Conservation (phyloP, 495 filamentous ascomycete species). For the Massariosphaeria phaeospora region DNA sequence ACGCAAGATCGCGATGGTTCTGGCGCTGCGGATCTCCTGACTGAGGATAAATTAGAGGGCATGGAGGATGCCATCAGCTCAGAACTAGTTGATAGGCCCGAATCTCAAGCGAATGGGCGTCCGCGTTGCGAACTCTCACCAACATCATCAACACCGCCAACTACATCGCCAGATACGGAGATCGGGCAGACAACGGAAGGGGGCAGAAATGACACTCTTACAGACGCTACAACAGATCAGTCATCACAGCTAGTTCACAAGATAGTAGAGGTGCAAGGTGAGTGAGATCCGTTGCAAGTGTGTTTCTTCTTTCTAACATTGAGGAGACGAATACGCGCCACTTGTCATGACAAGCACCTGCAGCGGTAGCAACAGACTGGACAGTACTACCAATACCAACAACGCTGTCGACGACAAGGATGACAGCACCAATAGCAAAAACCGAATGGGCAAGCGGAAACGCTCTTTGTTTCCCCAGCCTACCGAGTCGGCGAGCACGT, state of each 20-base stretch:
- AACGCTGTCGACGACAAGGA: no score
- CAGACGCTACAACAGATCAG: background rate
- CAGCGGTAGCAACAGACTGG: background rate
- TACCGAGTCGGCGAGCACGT: background rate
- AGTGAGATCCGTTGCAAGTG: background rate
- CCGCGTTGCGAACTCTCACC: background rate
- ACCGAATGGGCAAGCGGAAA: conserved; percentile 5
- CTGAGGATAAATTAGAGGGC: background rate
- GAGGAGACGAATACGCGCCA: background rate
- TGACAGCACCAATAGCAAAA: background rate
- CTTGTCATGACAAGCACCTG: background rate
- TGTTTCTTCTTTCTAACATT: background rate
- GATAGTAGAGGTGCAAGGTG: background rate
- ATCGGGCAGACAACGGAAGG: background rate
- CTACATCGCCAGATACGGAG: background rate
- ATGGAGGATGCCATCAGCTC: background rate
- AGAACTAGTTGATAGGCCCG: background rate
- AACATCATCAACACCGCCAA: background rate
- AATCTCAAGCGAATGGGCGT: background rate
- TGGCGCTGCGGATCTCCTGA: background rate
- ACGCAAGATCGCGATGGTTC: background rate
- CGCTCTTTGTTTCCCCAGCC: conserved; percentile 2
- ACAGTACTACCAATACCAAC: no score
- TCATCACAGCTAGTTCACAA: background rate
- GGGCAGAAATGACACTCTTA: background rate